Base-by-base conservation (phyloP, 2,329 filamentous ascomycete genomes). In the Ceratocystis lukuohia region DNA sequence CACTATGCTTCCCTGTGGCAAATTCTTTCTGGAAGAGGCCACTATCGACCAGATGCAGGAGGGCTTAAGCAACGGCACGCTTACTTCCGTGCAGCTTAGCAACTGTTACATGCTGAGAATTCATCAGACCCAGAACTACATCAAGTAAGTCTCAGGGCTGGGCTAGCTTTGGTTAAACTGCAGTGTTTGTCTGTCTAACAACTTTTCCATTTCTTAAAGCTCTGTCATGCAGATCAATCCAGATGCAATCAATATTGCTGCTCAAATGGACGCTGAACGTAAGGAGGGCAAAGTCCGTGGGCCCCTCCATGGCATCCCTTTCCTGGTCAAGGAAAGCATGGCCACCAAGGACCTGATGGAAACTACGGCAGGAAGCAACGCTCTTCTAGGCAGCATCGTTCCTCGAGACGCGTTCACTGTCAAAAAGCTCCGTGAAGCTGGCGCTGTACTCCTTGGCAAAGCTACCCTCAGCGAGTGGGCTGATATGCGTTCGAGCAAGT, bases 311-410 rank as follows among this genome's bases (percentile, higher is more conserved):
- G 88, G 88, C 2, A 88, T 92, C 56, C 88, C 88, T 0, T 88
- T 88, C 72, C 77, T 87, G 1, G 82, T 90, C 69, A 91, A 91
- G 74, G 88, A 91, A 72, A 88, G 86, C 72, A 87, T 89, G 65
- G 85, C 80, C 22, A 84, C 82, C 7, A 84, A 84, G 69, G 88
- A 90, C 72, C 80, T 80, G 63, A 82, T 91, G 80, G 81, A 91
- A 71, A 91, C 88, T 0, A 91, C 88, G 0, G 87, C 88, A 0
- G 88, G 88, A 0, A 84, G 80, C 71, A 86, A 79, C 80, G 84
- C 84, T 20, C 78, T 91, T 0, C 73, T 88, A 1, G 88, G 87
- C 1, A 84, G 79, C 59, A 76, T 85, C 0, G 84, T 88, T 0
- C 86, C 87, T 2, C 80, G 83, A n/a, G 88, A 91, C 72, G 84